Evolutionary conservation across 192 early-diverging fungal species (phyloP).

Genomic region (Glomus cerebriforme): DNA sequence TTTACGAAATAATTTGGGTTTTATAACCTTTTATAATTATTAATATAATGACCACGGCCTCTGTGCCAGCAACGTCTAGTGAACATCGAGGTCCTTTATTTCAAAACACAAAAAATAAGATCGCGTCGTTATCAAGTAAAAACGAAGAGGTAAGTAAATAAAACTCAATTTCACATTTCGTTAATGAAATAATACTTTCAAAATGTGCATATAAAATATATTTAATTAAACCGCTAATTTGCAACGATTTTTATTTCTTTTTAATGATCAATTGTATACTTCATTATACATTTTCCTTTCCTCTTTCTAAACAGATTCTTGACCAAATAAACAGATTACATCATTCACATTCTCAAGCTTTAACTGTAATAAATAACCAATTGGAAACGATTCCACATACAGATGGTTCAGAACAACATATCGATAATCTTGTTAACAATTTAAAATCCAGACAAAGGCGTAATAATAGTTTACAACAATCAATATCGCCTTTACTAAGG

Average conservation of each 20-base stretch:
- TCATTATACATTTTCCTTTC: not conserved
- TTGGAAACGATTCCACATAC: constrained; percentile 26
- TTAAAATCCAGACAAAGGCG: constrained; percentile 19
- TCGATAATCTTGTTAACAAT: constrained; percentile 27
- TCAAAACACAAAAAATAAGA: constrained; percentile 22
- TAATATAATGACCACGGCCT: constrained; percentile 28
- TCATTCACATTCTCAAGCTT: constrained; percentile 31
- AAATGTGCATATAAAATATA: too few species aligned
- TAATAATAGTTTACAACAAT: constrained; percentile 6
- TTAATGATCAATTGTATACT: not conserved
- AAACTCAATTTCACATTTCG: not conserved
- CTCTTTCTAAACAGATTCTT: constrained; percentile 12
- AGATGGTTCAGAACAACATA: constrained; percentile 14
- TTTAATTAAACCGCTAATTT: not conserved
- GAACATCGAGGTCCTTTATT: constrained; percentile 24
- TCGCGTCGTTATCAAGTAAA: constrained; percentile 29
- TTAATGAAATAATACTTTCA: too few species aligned
- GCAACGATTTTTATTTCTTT: not conserved
- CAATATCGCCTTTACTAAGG: not conserved
- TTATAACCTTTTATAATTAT: not conserved
- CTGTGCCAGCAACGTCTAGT: constrained; percentile 23
- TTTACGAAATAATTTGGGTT: not conserved
- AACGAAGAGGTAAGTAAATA: constrained; percentile 23
- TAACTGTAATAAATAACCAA: constrained; percentile 24
- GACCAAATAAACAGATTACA: constrained; percentile 32